Conservation (phyloP, 2,329 filamentous ascomycete genomes). For the Neonectria coccinea region DNA sequence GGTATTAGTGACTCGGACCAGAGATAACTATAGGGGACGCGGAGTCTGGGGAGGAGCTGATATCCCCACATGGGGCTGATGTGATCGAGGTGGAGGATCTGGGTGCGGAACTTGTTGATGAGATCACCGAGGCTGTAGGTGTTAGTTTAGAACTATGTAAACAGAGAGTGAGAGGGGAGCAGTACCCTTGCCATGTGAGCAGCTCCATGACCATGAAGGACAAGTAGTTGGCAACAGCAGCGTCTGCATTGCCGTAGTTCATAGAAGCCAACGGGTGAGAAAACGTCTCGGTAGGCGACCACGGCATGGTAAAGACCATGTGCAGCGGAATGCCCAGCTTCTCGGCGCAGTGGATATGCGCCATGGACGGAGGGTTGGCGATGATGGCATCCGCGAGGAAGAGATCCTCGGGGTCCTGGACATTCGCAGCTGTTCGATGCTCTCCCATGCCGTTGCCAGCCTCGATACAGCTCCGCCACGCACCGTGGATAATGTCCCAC, state of each 20-base stretch:
- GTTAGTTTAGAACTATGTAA: not conserved
- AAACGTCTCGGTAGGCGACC: slow-evolving; percentile 67
- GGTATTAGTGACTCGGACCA: slow-evolving; percentile 77
- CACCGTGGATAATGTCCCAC: slow-evolving; percentile 53
- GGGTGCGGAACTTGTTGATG: slow-evolving; percentile 76
- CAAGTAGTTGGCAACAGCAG: slow-evolving; percentile 40
- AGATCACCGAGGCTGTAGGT: slow-evolving; percentile 68
- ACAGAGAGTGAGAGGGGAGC: not conserved
- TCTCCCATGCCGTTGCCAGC: slow-evolving; percentile 49
- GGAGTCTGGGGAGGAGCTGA: slow-evolving; percentile 70
- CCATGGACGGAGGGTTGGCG: slow-evolving; percentile 65
- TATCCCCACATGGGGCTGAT: slow-evolving; percentile 75
- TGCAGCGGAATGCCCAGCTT: slow-evolving; percentile 62
- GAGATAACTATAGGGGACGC: slow-evolving; percentile 76
- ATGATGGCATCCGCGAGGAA: slow-evolving; percentile 68
- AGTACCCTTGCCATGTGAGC: slow-evolving; percentile 77
- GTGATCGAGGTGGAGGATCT: slow-evolving; percentile 71
- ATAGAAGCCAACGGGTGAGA: slow-evolving; percentile 53
- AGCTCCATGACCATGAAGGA: slow-evolving; percentile 70
- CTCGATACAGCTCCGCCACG: slow-evolving; percentile 54
- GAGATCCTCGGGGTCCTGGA: slow-evolving; percentile 47
- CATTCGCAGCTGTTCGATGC: slow-evolving; percentile 43
- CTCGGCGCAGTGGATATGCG: slow-evolving; percentile 65
- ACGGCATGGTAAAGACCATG: slow-evolving; percentile 74
- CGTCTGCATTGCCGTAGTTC: slow-evolving; percentile 42